These are phyloP conservation scores for Botrytis fabae DNA, from an alignment of 2,329 filamentous ascomycete genomes.

Conservation along the genomic window DNA sequence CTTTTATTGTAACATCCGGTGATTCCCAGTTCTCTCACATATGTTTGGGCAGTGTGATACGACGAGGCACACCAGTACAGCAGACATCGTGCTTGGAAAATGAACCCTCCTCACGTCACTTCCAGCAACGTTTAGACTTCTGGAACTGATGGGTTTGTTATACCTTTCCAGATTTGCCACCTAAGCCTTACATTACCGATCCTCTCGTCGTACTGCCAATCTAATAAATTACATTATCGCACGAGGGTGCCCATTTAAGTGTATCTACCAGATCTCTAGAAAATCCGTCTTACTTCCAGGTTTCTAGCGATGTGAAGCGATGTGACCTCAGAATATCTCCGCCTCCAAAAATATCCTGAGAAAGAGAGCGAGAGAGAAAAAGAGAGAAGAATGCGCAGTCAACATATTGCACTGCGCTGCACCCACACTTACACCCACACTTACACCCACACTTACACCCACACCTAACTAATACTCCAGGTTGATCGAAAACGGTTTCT, in stretches of 20 bases:
- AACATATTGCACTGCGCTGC: not conserved
- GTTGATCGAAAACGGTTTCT: not conserved
- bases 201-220: not conserved
- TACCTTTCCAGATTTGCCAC: not conserved
- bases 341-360: constrained; percentile 14
- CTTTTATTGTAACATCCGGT: not conserved
- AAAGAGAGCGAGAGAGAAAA: not conserved
- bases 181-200: not conserved
- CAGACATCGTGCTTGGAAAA: not conserved
- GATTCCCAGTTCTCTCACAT: not conserved
- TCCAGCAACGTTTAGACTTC: not conserved
- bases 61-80: not conserved
- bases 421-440: not conserved
- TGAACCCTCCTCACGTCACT: not conserved
- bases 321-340: constrained; percentile 19
- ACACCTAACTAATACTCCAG: not conserved
- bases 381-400: constrained; percentile 8
- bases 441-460: not conserved
- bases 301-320: not conserved
- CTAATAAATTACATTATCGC: not conserved
- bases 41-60: not conserved
- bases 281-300: constrained; percentile 10
- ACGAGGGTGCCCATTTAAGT: not conserved
- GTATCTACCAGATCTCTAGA: not conserved
- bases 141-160: constrained; percentile 2